Evolutionary conservation across 768 basidiomycete species (phyloP).

Genomic region (Pluteus cervinus): DNA sequence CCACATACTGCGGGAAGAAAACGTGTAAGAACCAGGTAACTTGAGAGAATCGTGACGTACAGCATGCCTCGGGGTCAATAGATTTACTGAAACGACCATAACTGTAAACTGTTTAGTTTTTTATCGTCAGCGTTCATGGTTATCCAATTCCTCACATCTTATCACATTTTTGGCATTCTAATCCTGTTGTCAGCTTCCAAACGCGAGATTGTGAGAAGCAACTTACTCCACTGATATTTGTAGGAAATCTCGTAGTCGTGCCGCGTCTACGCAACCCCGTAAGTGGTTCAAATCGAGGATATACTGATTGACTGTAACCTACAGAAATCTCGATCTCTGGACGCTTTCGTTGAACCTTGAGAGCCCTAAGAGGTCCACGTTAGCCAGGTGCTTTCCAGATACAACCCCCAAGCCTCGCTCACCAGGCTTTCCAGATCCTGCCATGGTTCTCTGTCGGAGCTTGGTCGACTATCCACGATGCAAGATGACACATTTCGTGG

Average conservation of each 20-base stretch:
- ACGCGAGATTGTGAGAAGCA: conserved; percentile 4
- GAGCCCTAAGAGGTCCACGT: conserved; percentile 44
- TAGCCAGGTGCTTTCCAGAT: no score
- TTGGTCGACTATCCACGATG: conserved; percentile 75
- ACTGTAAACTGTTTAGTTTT: conserved; percentile 25
- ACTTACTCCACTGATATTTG: conserved; percentile 69
- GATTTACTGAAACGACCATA: conserved; percentile 75
- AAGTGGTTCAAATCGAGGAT: neutral
- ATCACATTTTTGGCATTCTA: conserved; percentile 59
- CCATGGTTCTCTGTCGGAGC: conserved; percentile 72
- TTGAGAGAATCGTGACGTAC: no score
- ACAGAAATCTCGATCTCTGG: conserved; percentile 73
- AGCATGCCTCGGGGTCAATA: conserved; percentile 56
- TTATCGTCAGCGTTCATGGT: no score
- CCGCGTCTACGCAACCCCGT: conserved; percentile 40
- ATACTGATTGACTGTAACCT: conserved; percentile 4
- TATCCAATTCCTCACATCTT: conserved; percentile 43
- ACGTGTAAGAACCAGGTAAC: no score
- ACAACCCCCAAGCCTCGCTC: no score
- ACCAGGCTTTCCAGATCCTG: conserved; percentile 68
- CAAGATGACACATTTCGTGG: conserved; percentile 92
- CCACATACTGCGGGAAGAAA: conserved; percentile 48
- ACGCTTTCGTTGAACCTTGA: conserved; percentile 58
- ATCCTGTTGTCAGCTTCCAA: conserved; percentile 5
- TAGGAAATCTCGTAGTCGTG: conserved; percentile 75